Evolutionary conservation across 352 stramenopile genomes (phyloP).

Genomic region (Lagenidium giganteum): DNA sequence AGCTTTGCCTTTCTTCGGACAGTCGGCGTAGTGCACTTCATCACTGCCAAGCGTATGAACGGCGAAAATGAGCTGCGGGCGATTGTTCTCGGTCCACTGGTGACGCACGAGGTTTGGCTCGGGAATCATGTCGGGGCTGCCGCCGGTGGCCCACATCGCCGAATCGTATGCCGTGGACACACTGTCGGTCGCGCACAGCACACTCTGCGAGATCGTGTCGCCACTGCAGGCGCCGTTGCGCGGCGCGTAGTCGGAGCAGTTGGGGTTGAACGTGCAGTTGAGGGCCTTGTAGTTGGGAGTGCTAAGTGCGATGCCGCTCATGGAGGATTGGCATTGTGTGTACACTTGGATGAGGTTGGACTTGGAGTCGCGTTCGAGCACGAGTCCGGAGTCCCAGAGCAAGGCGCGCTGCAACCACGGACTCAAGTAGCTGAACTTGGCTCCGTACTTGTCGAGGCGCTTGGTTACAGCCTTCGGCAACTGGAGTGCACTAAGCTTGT

Average conservation of each 20-base stretch:
- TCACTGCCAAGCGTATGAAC: slow-evolving; percentile 37
- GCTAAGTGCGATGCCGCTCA: slow-evolving; percentile 55
- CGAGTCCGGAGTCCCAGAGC: slow-evolving; percentile 66
- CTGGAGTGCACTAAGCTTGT: too few species aligned
- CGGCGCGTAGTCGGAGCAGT: slow-evolving; percentile 44
- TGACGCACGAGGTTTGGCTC: slow-evolving; percentile 51
- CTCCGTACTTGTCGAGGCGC: too few species aligned
- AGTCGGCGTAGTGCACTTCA: slow-evolving; percentile 44
- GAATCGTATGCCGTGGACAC: slow-evolving; percentile 25
- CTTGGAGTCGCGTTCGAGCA: slow-evolving; percentile 23
- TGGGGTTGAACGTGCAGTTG: slow-evolving; percentile 30
- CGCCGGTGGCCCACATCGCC: slow-evolving; percentile 54
- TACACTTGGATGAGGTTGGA: slow-evolving; percentile 49
- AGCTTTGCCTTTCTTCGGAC: slow-evolving; percentile 9
- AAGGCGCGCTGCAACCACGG: slow-evolving; percentile 45
- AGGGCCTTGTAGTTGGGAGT: slow-evolving; percentile 38
- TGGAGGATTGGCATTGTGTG: slow-evolving; percentile 53
- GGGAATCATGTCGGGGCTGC: slow-evolving; percentile 33
- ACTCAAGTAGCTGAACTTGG: slow-evolving; percentile 11
- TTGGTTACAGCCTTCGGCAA: too few species aligned
- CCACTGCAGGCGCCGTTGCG: slow-evolving; percentile 25
- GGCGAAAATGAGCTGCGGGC: slow-evolving; percentile 44
- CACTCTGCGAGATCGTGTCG: slow-evolving; percentile 30
- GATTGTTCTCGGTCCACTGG: slow-evolving; percentile 24
- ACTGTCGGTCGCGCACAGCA: slow-evolving; percentile 52